phyloP scores from a whole-genome alignment of 345 rosid species.

The Citrus hindsii region DNA sequence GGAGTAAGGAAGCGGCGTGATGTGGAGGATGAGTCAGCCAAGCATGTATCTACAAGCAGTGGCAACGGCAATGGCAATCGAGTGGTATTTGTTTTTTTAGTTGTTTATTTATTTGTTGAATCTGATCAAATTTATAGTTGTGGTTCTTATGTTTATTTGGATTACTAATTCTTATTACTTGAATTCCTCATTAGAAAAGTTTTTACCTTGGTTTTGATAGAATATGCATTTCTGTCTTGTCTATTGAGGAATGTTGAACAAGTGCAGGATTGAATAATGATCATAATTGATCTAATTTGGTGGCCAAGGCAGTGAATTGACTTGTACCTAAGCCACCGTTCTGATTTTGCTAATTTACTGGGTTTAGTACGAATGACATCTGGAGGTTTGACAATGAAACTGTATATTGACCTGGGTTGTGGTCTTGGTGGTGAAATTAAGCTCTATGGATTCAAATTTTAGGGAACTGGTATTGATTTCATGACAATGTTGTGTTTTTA shows the following conservation, averaged over 20 bases:
- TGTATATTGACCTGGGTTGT: neutral
- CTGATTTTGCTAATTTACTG: neutral
- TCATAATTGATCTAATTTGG: neutral
- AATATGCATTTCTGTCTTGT: neutral
- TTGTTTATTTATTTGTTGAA: neutral
- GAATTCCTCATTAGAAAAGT: neutral
- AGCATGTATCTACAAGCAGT: slow-evolving; percentile 47
- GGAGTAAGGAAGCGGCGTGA: slow-evolving; percentile 55
- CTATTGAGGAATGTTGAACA: neutral
- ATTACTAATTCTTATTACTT: neutral
- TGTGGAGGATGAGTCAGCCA: slow-evolving; percentile 43
- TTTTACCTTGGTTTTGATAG: neutral
- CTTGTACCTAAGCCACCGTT: neutral
- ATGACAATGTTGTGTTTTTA: neutral
- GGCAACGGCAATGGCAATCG: slow-evolving; percentile 28
- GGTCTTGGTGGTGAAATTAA: neutral
- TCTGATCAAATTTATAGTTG: neutral
- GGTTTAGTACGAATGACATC: neutral
- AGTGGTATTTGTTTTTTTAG: slow-evolving; percentile 28
- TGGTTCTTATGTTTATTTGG: neutral
- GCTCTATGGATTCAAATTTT: neutral
- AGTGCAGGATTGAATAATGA: neutral
- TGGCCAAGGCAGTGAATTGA: neutral
- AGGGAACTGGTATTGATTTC: neutral
- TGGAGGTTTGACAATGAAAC: neutral